Evolutionary conservation across 2,329 filamentous ascomycete genomes (phyloP).

Genomic region (Emydomyces testavorans): DNA sequence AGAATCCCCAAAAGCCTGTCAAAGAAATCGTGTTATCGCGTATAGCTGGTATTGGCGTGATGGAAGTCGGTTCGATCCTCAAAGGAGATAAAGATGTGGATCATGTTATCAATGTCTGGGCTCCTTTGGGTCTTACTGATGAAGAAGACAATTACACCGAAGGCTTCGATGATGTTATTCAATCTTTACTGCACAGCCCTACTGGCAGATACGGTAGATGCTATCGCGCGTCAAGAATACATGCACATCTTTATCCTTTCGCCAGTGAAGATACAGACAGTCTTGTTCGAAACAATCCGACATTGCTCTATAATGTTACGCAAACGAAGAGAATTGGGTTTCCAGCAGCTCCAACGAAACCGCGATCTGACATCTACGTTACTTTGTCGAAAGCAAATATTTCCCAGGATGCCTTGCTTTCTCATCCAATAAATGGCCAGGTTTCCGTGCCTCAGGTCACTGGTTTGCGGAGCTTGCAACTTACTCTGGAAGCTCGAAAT

Average conservation of each 20-base stretch:
- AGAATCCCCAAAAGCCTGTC: slow-evolving; percentile 21
- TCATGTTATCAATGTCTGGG: slow-evolving; percentile 67
- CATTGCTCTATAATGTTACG: slow-evolving; percentile 66
- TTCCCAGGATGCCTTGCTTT: slow-evolving; percentile 52
- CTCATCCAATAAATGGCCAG: slow-evolving; percentile 67
- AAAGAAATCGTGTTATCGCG: slow-evolving; percentile 45
- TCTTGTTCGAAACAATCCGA: slow-evolving; percentile 77
- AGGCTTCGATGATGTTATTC: slow-evolving; percentile 62
- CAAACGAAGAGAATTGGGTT: slow-evolving; percentile 87
- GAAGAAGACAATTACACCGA: slow-evolving; percentile 50
- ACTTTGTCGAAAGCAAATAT: slow-evolving; percentile 72
- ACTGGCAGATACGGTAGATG: slow-evolving; percentile 66
- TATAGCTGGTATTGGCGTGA: slow-evolving; percentile 62
- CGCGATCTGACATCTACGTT: slow-evolving; percentile 88
- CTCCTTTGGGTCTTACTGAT: slow-evolving; percentile 45
- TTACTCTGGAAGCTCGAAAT: slow-evolving; percentile 79
- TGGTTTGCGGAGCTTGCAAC: slow-evolving; percentile 63
- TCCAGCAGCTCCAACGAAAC: slow-evolving; percentile 75
- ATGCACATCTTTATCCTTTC: slow-evolving; percentile 70
- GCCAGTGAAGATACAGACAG: slow-evolving; percentile 63
- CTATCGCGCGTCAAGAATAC: slow-evolving; percentile 60
- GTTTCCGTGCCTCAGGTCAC: slow-evolving; percentile 57
- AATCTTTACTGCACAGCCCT: slow-evolving; percentile 59
- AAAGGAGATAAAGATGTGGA: slow-evolving; percentile 61
- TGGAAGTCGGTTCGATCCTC: slow-evolving; percentile 65